phyloP scores from a whole-genome alignment of 805 yeast species.

The Barnettozyma wickerhamii region DNA sequence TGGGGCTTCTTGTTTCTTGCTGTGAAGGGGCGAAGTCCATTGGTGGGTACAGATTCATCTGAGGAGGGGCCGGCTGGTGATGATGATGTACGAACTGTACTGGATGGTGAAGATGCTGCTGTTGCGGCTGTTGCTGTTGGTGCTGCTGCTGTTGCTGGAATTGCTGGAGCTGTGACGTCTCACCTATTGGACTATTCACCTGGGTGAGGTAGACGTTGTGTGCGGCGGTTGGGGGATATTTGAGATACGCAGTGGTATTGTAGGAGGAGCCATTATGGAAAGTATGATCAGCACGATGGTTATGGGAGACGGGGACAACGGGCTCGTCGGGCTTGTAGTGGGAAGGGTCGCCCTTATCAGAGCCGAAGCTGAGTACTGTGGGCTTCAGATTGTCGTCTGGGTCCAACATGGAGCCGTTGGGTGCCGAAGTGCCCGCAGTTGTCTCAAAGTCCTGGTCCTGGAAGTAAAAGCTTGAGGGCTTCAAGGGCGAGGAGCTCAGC shows the following conservation, averaged over 20 bases:
- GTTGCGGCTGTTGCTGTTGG: constrained; percentile 28
- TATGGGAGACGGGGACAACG: constrained; percentile 5
- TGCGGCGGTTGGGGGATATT: background rate
- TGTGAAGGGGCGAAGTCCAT: constrained; percentile 13
- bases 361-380: background rate
- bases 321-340: constrained; percentile 1
- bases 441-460: constrained; percentile 5
- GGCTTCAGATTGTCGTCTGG: constrained; percentile 13
- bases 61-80: constrained; percentile 8
- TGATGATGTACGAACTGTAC: constrained; percentile 5
- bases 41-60: constrained; percentile 16
- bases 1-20: constrained; percentile 3
- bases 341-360: too few species aligned
- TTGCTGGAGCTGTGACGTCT: constrained; percentile 1
- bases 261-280: background rate
- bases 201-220: background rate
- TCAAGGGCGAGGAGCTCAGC: constrained; percentile 18
- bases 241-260: background rate
- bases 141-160: constrained; percentile 8
- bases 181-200: background rate
- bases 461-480: constrained; percentile 16
- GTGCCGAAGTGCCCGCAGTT: constrained; percentile 2
- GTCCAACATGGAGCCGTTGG: background rate
- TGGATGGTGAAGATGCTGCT: constrained; percentile 6
- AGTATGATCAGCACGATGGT: background rate